Evolutionary conservation across 345 rosid species (phyloP).

Genomic region (Acer negundo): DNA sequence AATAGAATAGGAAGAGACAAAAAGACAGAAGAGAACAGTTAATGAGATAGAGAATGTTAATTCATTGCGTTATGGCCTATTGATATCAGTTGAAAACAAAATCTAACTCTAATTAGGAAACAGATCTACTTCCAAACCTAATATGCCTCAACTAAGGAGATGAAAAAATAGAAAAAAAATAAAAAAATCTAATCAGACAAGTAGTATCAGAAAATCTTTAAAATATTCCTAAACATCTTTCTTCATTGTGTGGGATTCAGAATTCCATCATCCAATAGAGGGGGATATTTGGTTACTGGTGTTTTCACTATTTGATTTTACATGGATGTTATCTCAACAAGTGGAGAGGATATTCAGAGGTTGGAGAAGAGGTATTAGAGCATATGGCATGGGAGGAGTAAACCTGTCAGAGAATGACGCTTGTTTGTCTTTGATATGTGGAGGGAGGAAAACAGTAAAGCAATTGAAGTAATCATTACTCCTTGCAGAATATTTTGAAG

Average conservation of each 20-base stretch:
- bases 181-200: background rate
- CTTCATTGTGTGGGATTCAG: background rate
- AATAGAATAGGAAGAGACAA: background rate
- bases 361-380: background rate
- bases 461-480: background rate
- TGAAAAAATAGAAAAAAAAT: background rate
- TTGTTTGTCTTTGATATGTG: background rate
- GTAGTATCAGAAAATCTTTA: background rate
- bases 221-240: background rate
- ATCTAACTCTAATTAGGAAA: background rate
- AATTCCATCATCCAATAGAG: background rate
- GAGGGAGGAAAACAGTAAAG: background rate
- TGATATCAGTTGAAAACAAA: background rate
- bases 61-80: background rate
- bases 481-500: background rate
- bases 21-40: background rate
- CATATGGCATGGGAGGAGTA: background rate
- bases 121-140: background rate
- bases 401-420: background rate
- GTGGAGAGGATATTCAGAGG: background rate
- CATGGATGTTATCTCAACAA: background rate
- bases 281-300: background rate
- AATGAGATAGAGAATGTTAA: background rate
- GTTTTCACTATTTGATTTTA: background rate
- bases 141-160: background rate